Evolutionary conservation across 2,329 filamentous ascomycete species (phyloP), one percentile per base, ranked within the genome.

Genomic region (Exophiala lecanii-corni): DNA sequence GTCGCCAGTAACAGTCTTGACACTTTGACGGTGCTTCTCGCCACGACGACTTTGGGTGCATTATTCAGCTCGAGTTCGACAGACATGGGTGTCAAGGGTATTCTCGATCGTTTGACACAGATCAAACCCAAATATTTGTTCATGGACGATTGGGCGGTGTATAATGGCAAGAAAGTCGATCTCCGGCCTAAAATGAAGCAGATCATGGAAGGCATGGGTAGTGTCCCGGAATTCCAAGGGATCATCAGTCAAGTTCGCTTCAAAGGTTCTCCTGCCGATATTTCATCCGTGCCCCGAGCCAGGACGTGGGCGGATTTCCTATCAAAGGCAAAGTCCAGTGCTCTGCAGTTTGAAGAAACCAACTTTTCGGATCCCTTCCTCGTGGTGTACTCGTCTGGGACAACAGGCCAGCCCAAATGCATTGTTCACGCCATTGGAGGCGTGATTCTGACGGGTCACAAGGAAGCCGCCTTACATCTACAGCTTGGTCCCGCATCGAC

Each of bases 351-450:
- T 36, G 52, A 56, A 32, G 34, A 31, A 28, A 67, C 86, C 4
- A 73, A 64, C 1, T 92, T 89, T 60, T 72, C 81, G 19, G 84
- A 91, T 50, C 86, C 88, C 0, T 83, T 86, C 62, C 66, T 91
- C 23, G 75, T 94, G 25, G 85, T 83, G 45, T 94, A 88, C 57
- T 78, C 83, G 0, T 86, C 81, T 1, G 87, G 87, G 2, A 94
- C 87, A 0, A 94, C 88, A 0, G 87, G 88, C 3, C 79, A 77
- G 15, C 88, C 88, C 9, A 94, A 94, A 59, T 89, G 86, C 46
- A 92, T 94, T 50, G 85, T 91, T 2, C 88, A 94, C 61, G 82
- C 79, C 0, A 61, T 63, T 5, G 65, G 65, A 15, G 64, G 65
- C 1, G 59, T 64, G 9, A 41, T 67, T 12, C 47, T 68, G 31